Evolutionary conservation across 768 basidiomycete species (phyloP), one percentile per base, ranked within the genome.

Genomic region (Termitomyces heimii): DNA sequence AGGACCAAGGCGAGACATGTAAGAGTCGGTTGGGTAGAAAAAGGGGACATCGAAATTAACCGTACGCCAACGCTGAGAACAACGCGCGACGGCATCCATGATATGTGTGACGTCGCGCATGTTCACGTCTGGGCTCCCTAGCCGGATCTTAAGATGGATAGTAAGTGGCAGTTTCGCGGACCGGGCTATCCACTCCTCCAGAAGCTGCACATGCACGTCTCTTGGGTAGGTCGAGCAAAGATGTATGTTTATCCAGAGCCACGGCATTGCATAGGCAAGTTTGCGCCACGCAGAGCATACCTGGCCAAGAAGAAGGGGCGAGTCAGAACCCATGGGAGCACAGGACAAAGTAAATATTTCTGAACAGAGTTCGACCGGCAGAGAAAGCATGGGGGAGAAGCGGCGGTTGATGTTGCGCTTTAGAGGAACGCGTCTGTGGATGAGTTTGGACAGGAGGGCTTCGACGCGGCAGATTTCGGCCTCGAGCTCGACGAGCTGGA

Each of bases 231-330:
- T 52, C 13, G 63, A 59, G 22, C 52, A 59, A 20, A 71, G 58
- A 40, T 60, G 63, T 26, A 70, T 57, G 26, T 58, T 62, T 22
- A 62, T 59, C 68, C 70, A 70, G 12, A 71, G 65, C 46, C 60
- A 65, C 2, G 70, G 68, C 55, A 68, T 68, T n/a, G 66, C 60
- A 68, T 68, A 69, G 26, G 67, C 68, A 49, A 69, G 62, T 12
- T 65, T 60, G 22, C 70, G 58, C 68, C 68, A 70, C 28, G 68
- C 58, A 16, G 59, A 62, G 48, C 68, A 71, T 14, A 71, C 66
- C 20, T 63, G 57, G 14, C 67, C 68, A 9, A 70, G 60, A 26
- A 53, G 49, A 49, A 70, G 58, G 10, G 68, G 67, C 10, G 60
- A 53, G 2, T 18, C 49, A 45, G 48, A 53, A 20, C 47, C 40